Evolutionary conservation across 2,329 filamentous ascomycete genomes (phyloP), one percentile per base, ranked within the genome.

Genomic region (Pseudopyrenochaeta lycopersici): DNA sequence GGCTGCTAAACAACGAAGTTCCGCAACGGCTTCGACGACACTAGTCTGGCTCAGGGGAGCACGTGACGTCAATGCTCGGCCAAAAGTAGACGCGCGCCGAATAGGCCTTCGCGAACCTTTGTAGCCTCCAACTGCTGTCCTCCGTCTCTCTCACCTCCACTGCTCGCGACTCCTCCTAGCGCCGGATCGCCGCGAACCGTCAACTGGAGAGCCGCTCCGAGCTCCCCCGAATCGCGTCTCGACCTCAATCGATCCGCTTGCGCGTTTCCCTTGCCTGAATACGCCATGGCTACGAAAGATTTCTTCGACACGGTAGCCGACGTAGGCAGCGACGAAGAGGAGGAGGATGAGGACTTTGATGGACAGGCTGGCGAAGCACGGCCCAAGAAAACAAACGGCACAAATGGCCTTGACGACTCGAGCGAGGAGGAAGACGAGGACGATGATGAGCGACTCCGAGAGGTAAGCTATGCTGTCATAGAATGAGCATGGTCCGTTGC

Each of bases 241-340:
- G 36, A 36, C 45, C 42, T 30, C 56, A 56, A 44, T 44, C 59
- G 47, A 61, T 29, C 38, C 48, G 56, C 55, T 60, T 52, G 60
- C 59, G 66, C 56, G 52, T 64, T 62, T 58, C 62, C 67, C 70
- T 69, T 72, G 63, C 68, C 58, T 56, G 46, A 53, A 27, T 46
- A 42, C 52, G 67, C 54, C 56, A 76, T 75, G 71, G 56, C 69
- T 40, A 62, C 54, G 55, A 88, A 41, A n/a, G 63, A 92, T 73
- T 81, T 97, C 72, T 88, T 99, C 70, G 88, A 94, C 66, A 88
- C 88, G 61, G 89, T 92, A 80, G 95, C 94, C 65, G 88, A 96
- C 77, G 81, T 97, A 55, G 93, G 93, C 72, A 88, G 88, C 63
- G 65, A 68, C 54, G 65, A 68, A 48, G 74, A 76, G 49, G 74